These are phyloP conservation scores for Backusella psychrophila DNA, from an alignment of 192 early-diverging fungal genomes.

Conservation along the genomic window DNA sequence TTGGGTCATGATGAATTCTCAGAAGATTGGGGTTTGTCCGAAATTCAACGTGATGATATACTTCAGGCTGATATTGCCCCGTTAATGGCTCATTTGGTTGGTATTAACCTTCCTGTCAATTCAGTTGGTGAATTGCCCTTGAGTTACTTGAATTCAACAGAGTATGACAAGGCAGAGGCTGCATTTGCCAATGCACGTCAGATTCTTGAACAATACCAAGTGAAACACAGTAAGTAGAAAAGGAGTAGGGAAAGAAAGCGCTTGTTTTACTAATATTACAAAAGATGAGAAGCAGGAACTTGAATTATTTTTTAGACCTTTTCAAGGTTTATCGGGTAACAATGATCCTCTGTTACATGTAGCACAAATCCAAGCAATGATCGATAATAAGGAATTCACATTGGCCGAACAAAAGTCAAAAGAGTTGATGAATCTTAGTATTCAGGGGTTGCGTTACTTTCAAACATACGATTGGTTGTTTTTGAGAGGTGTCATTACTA, in stretches of 20 bases:
- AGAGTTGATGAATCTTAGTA: conserved; percentile 58
- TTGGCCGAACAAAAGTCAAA: conserved; percentile 68
- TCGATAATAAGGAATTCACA: conserved; percentile 58
- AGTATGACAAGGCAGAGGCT: conserved; percentile 73
- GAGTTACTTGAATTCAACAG: conserved; percentile 67
- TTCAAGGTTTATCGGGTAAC: conserved; percentile 55
- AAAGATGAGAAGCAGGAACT: conserved; percentile 69
- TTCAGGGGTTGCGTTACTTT: conserved; percentile 90
- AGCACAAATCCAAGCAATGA: conserved; percentile 55
- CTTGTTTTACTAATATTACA: neutral
- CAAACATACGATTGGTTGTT: conserved; percentile 98
- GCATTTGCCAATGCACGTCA: conserved; percentile 80
- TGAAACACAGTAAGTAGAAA: conserved; percentile 62
- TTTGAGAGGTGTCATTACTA: conserved; percentile 76
- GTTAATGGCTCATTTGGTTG: conserved; percentile 88
- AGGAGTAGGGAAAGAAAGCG: neutral
- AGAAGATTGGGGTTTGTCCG: conserved; percentile 62
- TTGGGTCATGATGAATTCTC: conserved; percentile 81
- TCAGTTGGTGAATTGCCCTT: conserved; percentile 92
- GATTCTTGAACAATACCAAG: conserved; percentile 82
- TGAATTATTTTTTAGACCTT: conserved; percentile 82
- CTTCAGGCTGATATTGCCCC: conserved; percentile 96
- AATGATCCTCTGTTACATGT: conserved; percentile 54
- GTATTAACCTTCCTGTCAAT: conserved; percentile 86
- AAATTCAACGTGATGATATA: conserved; percentile 74